Evolutionary conservation across 768 basidiomycete genomes (phyloP).

Genomic region (Clitopilus passeckerianus): DNA sequence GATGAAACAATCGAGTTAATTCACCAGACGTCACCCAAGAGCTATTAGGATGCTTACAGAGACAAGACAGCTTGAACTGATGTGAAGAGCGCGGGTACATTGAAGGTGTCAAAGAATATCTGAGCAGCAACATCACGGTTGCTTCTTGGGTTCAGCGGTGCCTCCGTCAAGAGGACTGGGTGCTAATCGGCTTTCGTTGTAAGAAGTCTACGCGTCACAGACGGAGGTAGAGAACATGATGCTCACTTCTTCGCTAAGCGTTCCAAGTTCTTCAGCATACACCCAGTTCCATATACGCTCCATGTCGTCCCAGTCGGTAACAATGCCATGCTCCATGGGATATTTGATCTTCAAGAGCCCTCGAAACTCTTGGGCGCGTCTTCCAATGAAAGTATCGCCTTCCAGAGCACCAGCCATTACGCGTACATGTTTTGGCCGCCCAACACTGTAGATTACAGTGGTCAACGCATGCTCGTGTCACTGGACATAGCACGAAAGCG

Average conservation of each 20-base stretch:
- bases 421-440: slow-evolving; percentile 94
- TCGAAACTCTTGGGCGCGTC: slow-evolving; percentile 91
- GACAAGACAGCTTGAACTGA: slow-evolving; percentile 97
- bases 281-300: slow-evolving; percentile 99
- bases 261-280: slow-evolving; percentile 92
- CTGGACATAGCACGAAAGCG: slow-evolving; percentile 36
- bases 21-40: background rate
- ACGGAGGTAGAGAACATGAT: slow-evolving; percentile 8
- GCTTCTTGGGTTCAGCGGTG: slow-evolving; percentile 92
- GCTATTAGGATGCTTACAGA: slow-evolving; percentile 52
- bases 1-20: slow-evolving; percentile 1
- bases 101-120: slow-evolving; percentile 99
- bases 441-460: slow-evolving; percentile 58
- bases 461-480: slow-evolving; percentile 14
- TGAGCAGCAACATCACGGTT: slow-evolving; percentile 97
- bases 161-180: slow-evolving; percentile 95
- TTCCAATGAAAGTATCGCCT: slow-evolving; percentile 94
- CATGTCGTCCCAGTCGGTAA: slow-evolving; percentile 99
- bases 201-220: slow-evolving; percentile 11
- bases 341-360: slow-evolving; percentile 98
- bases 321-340: slow-evolving; percentile 98
- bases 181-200: slow-evolving; percentile 53
- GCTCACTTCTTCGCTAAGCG: slow-evolving; percentile 91
- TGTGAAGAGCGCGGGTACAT: slow-evolving; percentile 94
- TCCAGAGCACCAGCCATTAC: slow-evolving; percentile 98